Conservation (phyloP, 108 stramenopile species). For the Schizochytrium sp. region DNA sequence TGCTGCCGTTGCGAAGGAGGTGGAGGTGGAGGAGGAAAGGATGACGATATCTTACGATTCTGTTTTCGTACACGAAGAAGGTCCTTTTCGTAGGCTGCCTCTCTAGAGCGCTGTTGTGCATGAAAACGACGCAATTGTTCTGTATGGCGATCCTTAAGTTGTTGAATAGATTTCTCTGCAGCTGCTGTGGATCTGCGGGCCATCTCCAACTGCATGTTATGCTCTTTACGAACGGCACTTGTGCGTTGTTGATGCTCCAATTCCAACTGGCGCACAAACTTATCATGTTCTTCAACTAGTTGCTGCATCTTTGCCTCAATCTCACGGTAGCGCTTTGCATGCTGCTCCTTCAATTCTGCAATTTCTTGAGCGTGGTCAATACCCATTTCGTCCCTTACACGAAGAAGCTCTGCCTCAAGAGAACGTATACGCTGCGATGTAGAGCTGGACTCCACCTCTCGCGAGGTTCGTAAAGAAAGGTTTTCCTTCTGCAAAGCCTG, state of each 20-base stretch:
- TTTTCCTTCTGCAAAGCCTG: not conserved
- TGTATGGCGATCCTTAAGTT: not conserved
- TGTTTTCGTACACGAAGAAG: slow-evolving; percentile 6
- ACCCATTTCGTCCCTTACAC: not conserved
- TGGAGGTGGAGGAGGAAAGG: slow-evolving; percentile 4
- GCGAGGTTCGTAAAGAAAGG: not conserved
- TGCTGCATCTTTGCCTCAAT: slow-evolving; percentile 53
- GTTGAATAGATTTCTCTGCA: not conserved
- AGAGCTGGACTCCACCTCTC: not conserved
- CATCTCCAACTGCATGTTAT: slow-evolving; percentile 54
- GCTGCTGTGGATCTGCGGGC: not conserved
- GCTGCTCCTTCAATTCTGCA: not conserved
- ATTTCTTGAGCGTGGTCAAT: not conserved
- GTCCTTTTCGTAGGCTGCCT: slow-evolving; percentile 22
- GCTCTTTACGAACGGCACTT: slow-evolving; percentile 45
- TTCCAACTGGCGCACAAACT: slow-evolving; percentile 5
- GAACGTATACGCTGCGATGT: not conserved
- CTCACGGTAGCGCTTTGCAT: slow-evolving; percentile 38
- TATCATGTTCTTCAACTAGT: slow-evolving; percentile 9
- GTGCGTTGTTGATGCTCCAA: not conserved
- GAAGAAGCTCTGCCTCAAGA: slow-evolving; percentile 18
- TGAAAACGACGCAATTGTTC: not conserved
- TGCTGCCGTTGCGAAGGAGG: not conserved
- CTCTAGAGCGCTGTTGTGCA: slow-evolving; percentile 30
- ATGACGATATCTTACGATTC: not conserved